These are phyloP conservation scores for Fusarium equiseti DNA, from an alignment of 2,329 filamentous ascomycete species.

Conservation along the genomic window DNA sequence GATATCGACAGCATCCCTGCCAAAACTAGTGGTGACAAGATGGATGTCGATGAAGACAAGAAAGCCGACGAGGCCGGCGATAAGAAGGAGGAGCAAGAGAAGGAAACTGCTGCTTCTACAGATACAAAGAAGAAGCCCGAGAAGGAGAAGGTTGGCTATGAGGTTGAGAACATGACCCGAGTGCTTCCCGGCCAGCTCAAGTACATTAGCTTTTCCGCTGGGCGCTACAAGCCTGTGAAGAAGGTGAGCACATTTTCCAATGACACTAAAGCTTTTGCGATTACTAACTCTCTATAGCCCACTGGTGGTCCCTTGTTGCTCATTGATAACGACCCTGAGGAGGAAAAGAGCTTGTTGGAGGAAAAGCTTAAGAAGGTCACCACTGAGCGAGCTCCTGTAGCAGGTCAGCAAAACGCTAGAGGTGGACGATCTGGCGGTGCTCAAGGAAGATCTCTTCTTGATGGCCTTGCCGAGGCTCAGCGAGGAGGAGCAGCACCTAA, in stretches of 20 bases:
- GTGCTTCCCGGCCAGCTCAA: slow-evolving; percentile 93
- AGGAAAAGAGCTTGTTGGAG: slow-evolving; percentile 85
- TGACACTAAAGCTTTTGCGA: background rate
- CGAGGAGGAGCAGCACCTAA: slow-evolving; percentile 47
- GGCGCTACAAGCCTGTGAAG: slow-evolving; percentile 91
- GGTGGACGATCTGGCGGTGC: slow-evolving; percentile 51
- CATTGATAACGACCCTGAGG: slow-evolving; percentile 82
- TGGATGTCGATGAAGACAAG: slow-evolving; percentile 83
- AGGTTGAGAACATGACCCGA: slow-evolving; percentile 96
- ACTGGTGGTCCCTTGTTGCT: slow-evolving; percentile 95
- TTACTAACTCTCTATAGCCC: slow-evolving; percentile 67
- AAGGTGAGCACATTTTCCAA: slow-evolving; percentile 67
- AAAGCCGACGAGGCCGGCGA: slow-evolving; percentile 64
- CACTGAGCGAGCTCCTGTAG: slow-evolving; percentile 71
- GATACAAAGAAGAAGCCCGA: slow-evolving; percentile 88
- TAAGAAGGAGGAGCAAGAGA: slow-evolving; percentile 72
- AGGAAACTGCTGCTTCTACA: slow-evolving; percentile 64
- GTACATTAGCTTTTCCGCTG: slow-evolving; percentile 91
- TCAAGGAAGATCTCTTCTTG: slow-evolving; percentile 52
- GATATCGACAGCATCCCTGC: slow-evolving; percentile 83
- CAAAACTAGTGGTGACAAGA: slow-evolving; percentile 78
- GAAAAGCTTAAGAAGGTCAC: slow-evolving; percentile 89
- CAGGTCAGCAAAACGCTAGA: slow-evolving; percentile 53
- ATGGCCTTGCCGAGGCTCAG: slow-evolving; percentile 51
- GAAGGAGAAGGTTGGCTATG: slow-evolving; percentile 97